Conservation (phyloP, 73 alveolate species). For the Paraurostyla sp. region DNA sequence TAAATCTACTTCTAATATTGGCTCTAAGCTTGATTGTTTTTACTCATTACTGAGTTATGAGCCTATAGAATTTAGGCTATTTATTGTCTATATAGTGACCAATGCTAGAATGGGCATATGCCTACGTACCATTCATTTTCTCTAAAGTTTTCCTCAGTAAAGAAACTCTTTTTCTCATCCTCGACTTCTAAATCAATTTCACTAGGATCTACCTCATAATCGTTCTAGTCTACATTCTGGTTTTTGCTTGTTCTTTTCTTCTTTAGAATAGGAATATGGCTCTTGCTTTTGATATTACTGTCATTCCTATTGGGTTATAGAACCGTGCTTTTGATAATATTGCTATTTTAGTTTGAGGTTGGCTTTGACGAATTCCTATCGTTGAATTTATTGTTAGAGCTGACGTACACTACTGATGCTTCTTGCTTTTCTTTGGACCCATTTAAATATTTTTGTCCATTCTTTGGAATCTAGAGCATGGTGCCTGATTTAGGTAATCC, state of each 20-base stretch:
- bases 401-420: constrained; percentile 25
- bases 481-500: constrained; percentile 5
- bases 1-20: constrained; percentile 31
- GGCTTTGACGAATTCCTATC: no score
- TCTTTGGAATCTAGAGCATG: background rate
- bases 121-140: constrained; percentile 52
- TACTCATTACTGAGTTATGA: constrained; percentile 21
- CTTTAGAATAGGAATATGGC: background rate
- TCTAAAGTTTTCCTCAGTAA: constrained; percentile 46
- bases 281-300: background rate
- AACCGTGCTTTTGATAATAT: no score
- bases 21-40: constrained; percentile 8
- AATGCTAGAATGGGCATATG: constrained; percentile 54
- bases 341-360: no score
- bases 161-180: constrained; percentile 30
- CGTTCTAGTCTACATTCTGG: no score
- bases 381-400: constrained; percentile 1
- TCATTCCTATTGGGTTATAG: background rate
- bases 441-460: background rate
- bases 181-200: constrained; percentile 52
- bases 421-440: constrained; percentile 4
- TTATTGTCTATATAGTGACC: constrained; percentile 59
- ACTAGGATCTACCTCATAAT: constrained; percentile 43
- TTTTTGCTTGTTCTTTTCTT: background rate
- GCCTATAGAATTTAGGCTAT: constrained; percentile 27